Evolutionary conservation across 2,329 filamentous ascomycete genomes (phyloP), one percentile per base, ranked within the genome.

Genomic region (Aspergillus sp.): DNA sequence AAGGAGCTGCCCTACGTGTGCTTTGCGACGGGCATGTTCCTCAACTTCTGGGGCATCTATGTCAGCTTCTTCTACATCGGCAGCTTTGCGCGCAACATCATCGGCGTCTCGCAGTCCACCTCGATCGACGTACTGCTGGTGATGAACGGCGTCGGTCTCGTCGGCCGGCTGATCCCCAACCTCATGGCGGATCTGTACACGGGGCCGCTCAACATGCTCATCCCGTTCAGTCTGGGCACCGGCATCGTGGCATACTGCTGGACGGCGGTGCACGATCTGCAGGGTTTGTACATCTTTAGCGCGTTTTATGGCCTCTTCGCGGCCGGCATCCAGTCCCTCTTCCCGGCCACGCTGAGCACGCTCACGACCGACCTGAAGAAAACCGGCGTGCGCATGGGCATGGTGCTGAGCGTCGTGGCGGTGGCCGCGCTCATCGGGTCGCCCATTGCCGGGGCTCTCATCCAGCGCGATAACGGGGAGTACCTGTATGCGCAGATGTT

Each of bases 291-390:
- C 61, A 76, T 74, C 1, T 90, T 88, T 78, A 73, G 81, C 0
- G 72, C 78, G 0, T 76, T 86, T 51, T 88, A 87, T 62, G 88
- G 88, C 1, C 75, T 88, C 45, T 79, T 79, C 2, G 83, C 79
- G 0, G 85, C 84, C 0, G 84, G 78, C 0, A 81, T 89, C 44
- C 86, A 89, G 68, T 79, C 80, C 5, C 65, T 90, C 10, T 88
- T 89, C 60, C 86, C 87, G 0, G 83, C 85, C 0, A 81, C 80
- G 0, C 62, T 88, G 40, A 80, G 78, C 46, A 80, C 79, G 40
- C 69, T 84, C 52, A 82, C 78, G 0, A 74, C 73, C 0, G 78
- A 84, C 60, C 52, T 81, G 53, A 76, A 75, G 55, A 82, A 81
- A 64, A 70, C 72, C 4, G 81, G 81, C 0, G 76, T 80, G n/a